Percentiles rank a stretch among this genome's conserved stretches.
Evolutionary conservation across 2,329 filamentous ascomycete genomes (phyloP).

Genomic region (Rhynchosporium agropyri): DNA sequence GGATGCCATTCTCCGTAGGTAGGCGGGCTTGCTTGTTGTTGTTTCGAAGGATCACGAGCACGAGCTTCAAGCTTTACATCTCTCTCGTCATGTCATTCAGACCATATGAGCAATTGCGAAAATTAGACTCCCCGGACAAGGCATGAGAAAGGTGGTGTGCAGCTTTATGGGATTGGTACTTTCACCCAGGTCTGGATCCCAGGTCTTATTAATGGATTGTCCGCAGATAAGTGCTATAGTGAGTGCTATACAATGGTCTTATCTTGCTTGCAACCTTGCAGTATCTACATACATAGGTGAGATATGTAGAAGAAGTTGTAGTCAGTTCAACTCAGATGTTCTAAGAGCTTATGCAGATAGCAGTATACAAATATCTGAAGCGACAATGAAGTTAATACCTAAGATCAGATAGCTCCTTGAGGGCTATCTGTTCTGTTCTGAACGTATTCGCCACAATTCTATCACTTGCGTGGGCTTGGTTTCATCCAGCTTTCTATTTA

Average conservation of each 20-base stretch:
- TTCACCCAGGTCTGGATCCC: background rate
- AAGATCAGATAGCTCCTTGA: background rate
- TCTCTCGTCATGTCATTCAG: background rate
- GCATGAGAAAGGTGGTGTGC: conserved; percentile 6
- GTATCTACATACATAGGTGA: background rate
- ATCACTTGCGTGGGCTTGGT: conserved; percentile 4
- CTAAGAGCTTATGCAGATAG: no score
- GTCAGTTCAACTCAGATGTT: no score
- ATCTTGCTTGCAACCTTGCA: no score
- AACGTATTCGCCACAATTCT: background rate
- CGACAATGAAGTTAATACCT: background rate
- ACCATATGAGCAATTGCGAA: background rate
- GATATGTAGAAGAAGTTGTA: background rate
- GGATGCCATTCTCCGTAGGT: background rate
- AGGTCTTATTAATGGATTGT: background rate
- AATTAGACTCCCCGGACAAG: background rate
- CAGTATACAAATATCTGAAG: no score
- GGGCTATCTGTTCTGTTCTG: background rate
- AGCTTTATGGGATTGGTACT: background rate
- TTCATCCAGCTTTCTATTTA: conserved; percentile 6
- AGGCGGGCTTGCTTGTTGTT: no score
- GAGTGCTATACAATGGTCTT: no score
- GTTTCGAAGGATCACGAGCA: background rate
- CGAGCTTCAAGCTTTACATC: conserved; percentile 12
- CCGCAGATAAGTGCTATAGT: background rate